phyloP scores from a whole-genome alignment of 768 basidiomycete genomes.

The Termitomyces sp. region DNA sequence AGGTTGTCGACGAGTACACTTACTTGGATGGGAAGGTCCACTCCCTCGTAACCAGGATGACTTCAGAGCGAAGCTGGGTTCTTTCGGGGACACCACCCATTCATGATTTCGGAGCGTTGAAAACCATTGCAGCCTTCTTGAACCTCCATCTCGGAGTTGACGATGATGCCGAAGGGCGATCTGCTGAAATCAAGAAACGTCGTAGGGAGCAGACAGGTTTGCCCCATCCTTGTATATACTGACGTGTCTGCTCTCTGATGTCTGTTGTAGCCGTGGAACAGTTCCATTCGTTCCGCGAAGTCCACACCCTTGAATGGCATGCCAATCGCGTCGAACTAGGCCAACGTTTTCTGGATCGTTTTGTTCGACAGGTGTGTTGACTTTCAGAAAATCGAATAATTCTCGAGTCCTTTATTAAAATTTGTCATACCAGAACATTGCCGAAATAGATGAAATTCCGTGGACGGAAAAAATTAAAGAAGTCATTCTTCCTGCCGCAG shows the following conservation, averaged over 20 bases:
- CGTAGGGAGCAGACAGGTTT: constrained; percentile 80
- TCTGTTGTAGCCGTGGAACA: constrained; percentile 67
- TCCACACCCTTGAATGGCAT: constrained; percentile 91
- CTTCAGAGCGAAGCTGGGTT: constrained; percentile 85
- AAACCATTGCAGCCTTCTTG: constrained; percentile 87
- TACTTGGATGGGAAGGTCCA: constrained; percentile 83
- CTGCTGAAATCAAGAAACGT: constrained; percentile 74
- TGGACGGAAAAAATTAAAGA: constrained; percentile 60
- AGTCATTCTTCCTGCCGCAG: constrained; percentile 83
- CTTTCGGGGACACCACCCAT: constrained; percentile 96
- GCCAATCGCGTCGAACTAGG: constrained; percentile 80
- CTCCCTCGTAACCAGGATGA: constrained; percentile 71
- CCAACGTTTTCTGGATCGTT: constrained; percentile 76
- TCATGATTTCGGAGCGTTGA: constrained; percentile 84
- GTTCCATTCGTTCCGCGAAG: constrained; percentile 96
- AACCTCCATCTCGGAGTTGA: constrained; percentile 90
- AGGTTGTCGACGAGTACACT: constrained; percentile 93
- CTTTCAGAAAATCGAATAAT: not conserved
- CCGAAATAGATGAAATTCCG: constrained; percentile 95
- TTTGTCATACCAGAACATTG: constrained; percentile 64
- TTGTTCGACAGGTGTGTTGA: constrained; percentile 70
- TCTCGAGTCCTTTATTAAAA: constrained; percentile 2
- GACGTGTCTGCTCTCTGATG: constrained; percentile 12
- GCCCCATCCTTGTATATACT: constrained; percentile 5
- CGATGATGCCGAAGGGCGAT: constrained; percentile 80